phyloP scores from a whole-genome alignment of 306 rosid genomes.

The Astragalus glycyphyllos region DNA sequence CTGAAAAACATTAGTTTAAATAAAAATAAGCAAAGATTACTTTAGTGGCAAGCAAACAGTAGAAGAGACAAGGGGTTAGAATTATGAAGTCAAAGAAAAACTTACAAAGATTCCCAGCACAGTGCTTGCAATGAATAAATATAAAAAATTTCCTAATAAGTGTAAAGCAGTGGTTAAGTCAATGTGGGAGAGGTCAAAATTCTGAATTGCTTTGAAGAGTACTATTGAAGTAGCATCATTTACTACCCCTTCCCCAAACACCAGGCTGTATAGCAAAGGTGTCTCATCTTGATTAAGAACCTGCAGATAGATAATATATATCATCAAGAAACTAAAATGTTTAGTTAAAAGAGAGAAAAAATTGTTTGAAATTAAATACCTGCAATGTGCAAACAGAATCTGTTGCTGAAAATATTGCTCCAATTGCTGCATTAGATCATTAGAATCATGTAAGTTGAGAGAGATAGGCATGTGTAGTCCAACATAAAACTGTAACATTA shows the following conservation, averaged over 20 bases:
- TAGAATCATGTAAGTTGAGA: constrained; percentile 25
- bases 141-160: constrained; percentile 68
- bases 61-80: background rate
- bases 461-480: background rate
- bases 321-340: background rate
- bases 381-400: constrained; percentile 97
- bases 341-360: background rate
- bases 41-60: constrained; percentile 9
- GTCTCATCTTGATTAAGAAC: constrained; percentile 95
- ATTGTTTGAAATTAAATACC: constrained; percentile 48
- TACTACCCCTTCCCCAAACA: constrained; percentile 96
- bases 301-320: constrained; percentile 46
- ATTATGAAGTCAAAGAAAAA: constrained; percentile 30
- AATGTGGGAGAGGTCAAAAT: constrained; percentile 84
- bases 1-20: constrained; percentile 49
- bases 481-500: constrained; percentile 24
- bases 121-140: constrained; percentile 78
- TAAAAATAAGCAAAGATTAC: background rate
- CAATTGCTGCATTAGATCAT: constrained; percentile 85
- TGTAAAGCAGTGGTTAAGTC: constrained; percentile 68
- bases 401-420: constrained; percentile 94
- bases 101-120: constrained; percentile 74
- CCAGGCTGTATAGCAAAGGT: constrained; percentile 81
- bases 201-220: constrained; percentile 95
- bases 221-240: constrained; percentile 97